Evolutionary conservation across 140 eudicot species (phyloP), one percentile per base, ranked within the genome.

Genomic region (Anethum foeniculum): DNA sequence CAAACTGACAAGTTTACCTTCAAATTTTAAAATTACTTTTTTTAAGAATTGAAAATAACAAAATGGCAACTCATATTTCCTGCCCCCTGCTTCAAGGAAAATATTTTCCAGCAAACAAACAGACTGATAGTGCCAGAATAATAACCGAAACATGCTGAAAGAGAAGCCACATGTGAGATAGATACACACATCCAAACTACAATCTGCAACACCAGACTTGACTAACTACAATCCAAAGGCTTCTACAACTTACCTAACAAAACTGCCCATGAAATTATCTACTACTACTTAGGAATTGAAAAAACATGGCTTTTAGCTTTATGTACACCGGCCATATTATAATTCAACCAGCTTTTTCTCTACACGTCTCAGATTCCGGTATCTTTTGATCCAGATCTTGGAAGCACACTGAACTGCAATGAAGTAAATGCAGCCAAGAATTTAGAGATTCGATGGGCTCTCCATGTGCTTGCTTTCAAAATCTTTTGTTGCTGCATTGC

Each of bases 381-480:
- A 27, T 79, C 30, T 49, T 23, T 16, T 7, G n/a, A n/a, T 14
- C 81, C 36, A 47, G 38, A 54, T 56, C 72, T 58, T 25, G 11
- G 19, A 38, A 48, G 30, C 48, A n/a, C 54, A n/a, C 54, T 75
- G 75, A 73, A 39, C 44, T 62, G 41, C 69, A 62, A n/a, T 48
- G 52, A 43, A 30, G 34, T 48, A 21, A 25, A 48, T 44, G 49
- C 46, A 69, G 52, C 0, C 32, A 39, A 41, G 41, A 23, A 10
- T 48, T 83, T 76, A 87, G 7, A 67, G 72, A 79, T 71, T 78
- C 0, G 97, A 93, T 54, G 92, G 87, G 84, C 93, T 90, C 88
- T 83, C 97, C 47, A 81, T 80, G 25, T 85, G 87, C 75, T 84
- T 86, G 80, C 77, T 88, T 78, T 49, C 85, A 11, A 46, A 65